Percentiles rank a stretch among this genome's conserved stretches.
Conservation (phyloP, 257 asterid species). For the Primulina eburnea region DNA sequence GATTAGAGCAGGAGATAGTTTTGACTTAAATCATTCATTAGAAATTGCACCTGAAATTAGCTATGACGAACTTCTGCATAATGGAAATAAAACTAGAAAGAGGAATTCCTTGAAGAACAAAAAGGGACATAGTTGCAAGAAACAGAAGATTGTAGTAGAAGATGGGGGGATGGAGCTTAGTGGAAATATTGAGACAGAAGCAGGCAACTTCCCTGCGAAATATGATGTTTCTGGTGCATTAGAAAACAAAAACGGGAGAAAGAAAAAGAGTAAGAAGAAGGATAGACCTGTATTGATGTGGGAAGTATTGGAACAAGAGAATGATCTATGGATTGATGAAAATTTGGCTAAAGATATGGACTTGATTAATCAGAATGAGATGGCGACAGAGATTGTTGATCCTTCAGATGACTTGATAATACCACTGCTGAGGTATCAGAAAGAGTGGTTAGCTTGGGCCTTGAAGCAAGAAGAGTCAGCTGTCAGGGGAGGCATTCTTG, state of each 20-base stretch:
- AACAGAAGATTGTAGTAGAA: conserved; percentile 23
- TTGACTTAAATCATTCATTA: conserved; percentile 12
- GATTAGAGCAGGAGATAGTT: conserved; percentile 16
- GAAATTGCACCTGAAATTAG: conserved; percentile 21
- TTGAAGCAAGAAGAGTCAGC: conserved; percentile 83
- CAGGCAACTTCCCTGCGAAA: not conserved
- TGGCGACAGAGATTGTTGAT: conserved; percentile 53
- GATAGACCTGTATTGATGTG: conserved; percentile 60
- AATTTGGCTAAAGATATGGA: conserved; percentile 48
- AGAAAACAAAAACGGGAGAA: conserved; percentile 27
- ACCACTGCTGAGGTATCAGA: conserved; percentile 83
- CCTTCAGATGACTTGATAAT: conserved; percentile 69
- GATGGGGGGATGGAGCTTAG: conserved; percentile 15
- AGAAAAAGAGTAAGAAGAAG: conserved; percentile 42
- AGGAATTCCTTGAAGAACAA: conserved; percentile 18
- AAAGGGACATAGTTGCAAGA: conserved; percentile 20
- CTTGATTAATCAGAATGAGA: conserved; percentile 55
- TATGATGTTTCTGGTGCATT: not conserved
- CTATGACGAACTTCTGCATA: conserved; percentile 26
- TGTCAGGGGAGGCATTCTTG: conserved; percentile 85
- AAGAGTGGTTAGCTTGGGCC: conserved; percentile 97
- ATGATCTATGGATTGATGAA: conserved; percentile 61
- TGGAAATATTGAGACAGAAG: conserved; percentile 15
- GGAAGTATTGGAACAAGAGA: conserved; percentile 73
- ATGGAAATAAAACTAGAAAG: conserved; percentile 36